Evolutionary conservation across 306 rosid species (phyloP).

Genomic region (Trifolium subterraneum): DNA sequence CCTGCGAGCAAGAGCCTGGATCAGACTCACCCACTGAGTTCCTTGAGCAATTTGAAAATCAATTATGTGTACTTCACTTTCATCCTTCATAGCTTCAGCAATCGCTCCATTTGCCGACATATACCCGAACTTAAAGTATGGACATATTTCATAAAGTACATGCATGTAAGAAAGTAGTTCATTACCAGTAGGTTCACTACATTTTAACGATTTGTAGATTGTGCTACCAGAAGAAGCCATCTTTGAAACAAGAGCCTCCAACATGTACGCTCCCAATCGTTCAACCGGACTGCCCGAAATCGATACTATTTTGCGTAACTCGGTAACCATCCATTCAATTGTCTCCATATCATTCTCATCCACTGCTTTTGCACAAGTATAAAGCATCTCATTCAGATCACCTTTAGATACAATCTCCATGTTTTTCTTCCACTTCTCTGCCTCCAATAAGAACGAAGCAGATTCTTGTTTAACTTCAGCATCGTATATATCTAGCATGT

Average conservation of each 20-base stretch:
- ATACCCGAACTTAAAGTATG: conserved; percentile 90
- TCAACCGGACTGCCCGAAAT: conserved; percentile 82
- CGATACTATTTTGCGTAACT: conserved; percentile 80
- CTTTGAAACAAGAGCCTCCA: conserved; percentile 90
- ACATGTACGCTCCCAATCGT: conserved; percentile 87
- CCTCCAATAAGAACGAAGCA: conserved; percentile 44
- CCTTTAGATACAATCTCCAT: conserved; percentile 61
- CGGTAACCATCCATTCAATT: conserved; percentile 70
- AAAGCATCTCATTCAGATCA: conserved; percentile 82
- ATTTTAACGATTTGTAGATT: conserved; percentile 78
- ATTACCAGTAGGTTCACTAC: conserved; percentile 82
- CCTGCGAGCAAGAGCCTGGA: conserved; percentile 80
- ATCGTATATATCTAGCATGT: conserved; percentile 45
- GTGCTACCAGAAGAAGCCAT: conserved; percentile 81
- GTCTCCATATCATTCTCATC: conserved; percentile 60
- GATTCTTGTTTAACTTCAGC: conserved; percentile 41
- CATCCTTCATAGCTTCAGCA: conserved; percentile 88
- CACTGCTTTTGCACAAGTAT: conserved; percentile 77
- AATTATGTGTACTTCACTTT: conserved; percentile 75
- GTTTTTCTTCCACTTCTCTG: conserved; percentile 59
- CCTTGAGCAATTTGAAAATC: conserved; percentile 94
- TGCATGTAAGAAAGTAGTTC: conserved; percentile 95
- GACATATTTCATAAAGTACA: conserved; percentile 81
- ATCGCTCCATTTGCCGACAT: conserved; percentile 98
- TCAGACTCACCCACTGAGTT: conserved; percentile 80